Evolutionary conservation across 345 rosid species (phyloP).

Genomic region (Bretschneidera sinensis): DNA sequence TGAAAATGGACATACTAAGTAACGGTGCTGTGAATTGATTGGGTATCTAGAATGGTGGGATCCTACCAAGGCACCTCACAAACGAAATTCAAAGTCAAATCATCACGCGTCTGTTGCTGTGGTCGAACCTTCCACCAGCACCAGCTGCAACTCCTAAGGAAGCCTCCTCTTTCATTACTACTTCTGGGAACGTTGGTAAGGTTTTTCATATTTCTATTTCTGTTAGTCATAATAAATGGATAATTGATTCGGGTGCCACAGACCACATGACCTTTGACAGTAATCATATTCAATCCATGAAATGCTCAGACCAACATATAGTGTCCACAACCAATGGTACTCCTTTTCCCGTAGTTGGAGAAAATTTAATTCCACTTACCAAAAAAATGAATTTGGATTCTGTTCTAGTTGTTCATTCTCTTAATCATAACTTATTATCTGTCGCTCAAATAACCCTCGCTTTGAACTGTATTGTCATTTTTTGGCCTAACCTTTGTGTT

Average conservation of each 20-base stretch:
- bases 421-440: neutral
- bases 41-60: constrained; percentile 6
- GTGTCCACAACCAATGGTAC: too few relatives aligned
- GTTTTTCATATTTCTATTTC: neutral
- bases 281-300: too few relatives aligned
- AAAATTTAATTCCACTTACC: too few relatives aligned
- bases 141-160: too few relatives aligned
- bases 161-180: neutral
- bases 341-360: too few relatives aligned
- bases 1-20: too few relatives aligned
- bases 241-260: constrained; percentile 4
- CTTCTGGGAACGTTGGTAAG: constrained; percentile 2
- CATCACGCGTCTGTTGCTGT: neutral
- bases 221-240: constrained; percentile 7
- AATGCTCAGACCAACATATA: too few relatives aligned
- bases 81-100: neutral
- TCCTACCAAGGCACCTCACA: neutral
- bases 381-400: neutral
- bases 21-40: neutral
- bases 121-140: too few relatives aligned
- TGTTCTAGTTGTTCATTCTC: neutral
- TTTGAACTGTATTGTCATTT: neutral
- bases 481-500: constrained; percentile 8
- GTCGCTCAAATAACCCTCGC: neutral
- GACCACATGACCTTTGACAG: too few relatives aligned